Percentiles rank a stretch among this genome's conserved stretches.
These are phyloP conservation scores for Candolleomyces eurysporus DNA, from an alignment of 768 basidiomycete species.

Conservation along the genomic window DNA sequence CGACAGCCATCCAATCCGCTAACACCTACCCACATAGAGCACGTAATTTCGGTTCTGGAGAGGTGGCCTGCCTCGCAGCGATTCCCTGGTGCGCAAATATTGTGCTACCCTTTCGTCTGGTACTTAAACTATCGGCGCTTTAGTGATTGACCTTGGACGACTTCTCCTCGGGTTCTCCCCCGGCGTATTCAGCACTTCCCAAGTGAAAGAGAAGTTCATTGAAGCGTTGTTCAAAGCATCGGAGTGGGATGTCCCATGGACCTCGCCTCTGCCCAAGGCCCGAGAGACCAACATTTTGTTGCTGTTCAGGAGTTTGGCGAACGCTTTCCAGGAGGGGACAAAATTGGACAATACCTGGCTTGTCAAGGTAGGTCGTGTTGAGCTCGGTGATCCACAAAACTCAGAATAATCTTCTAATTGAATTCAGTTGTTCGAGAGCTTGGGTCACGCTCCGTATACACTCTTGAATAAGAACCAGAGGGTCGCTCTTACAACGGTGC, in stretches of 20 bases:
- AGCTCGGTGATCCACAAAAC: conserved; percentile 1
- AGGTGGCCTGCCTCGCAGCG: conserved; percentile 73
- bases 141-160: conserved; percentile 86
- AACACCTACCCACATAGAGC: conserved; percentile 53
- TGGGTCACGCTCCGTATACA: conserved; percentile 51
- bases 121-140: not conserved
- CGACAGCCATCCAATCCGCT: conserved; percentile 32
- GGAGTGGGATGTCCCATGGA: conserved; percentile 60
- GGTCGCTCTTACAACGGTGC: conserved; percentile 74
- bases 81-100: conserved; percentile 57
- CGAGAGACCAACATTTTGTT: conserved; percentile 86
- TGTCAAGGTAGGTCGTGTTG: conserved; percentile 38
- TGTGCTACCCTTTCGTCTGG: not conserved
- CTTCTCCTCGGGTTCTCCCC: conserved; percentile 64
- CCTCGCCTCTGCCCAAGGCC: conserved; percentile 57
- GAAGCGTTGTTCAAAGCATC: conserved; percentile 64
- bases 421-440: conserved; percentile 51
- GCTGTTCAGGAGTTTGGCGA: conserved; percentile 75
- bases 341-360: conserved; percentile 49
- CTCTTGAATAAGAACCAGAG: conserved; percentile 67
- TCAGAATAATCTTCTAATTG: not conserved
- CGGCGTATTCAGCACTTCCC: conserved; percentile 42
- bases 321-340: conserved; percentile 64
- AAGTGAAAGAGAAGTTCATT: conserved; percentile 51
- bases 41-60: conserved; percentile 60